Evolutionary conservation across 73 alveolate genomes (phyloP).

Genomic region (Strombidium stylifer): DNA sequence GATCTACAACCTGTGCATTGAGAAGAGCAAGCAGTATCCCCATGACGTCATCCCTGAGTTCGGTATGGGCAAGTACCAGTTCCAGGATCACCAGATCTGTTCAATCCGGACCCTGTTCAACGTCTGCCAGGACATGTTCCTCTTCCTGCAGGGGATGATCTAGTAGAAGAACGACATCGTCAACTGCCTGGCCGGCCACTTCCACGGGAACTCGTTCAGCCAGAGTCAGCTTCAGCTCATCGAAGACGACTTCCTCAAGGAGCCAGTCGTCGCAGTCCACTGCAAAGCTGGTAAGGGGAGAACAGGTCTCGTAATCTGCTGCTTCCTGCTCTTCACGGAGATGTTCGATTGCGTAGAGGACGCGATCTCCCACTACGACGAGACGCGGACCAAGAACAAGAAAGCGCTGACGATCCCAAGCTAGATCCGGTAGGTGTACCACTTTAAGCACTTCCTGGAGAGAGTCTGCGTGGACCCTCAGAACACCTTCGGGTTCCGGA

Average conservation of each 20-base stretch:
- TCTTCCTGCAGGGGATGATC: conserved; percentile 56
- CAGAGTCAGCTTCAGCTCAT: no score
- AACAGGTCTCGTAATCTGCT: conserved; percentile 81
- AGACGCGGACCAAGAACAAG: conserved; percentile 53
- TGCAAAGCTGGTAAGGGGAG: conserved; percentile 95
- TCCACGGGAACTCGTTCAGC: no score
- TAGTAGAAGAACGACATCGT: no score
- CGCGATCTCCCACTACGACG: conserved; percentile 73
- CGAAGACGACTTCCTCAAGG: no score
- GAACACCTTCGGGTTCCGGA: no score
- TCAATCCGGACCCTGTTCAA: conserved; percentile 54
- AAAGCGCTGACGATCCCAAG: conserved; percentile 21
- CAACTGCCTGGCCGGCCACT: no score
- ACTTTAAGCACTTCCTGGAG: conserved; percentile 8
- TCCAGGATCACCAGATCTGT: conserved; percentile 63
- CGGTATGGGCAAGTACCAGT: conserved; percentile 27
- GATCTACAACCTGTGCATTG: conserved; percentile 85
- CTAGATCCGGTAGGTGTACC: conserved; percentile 8
- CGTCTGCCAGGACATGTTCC: conserved; percentile 68
- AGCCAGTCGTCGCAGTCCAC: conserved; percentile 73
- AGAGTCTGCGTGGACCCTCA: no score
- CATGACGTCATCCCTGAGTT: background rate
- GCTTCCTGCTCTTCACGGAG: conserved; percentile 65
- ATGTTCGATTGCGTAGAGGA: conserved; percentile 66
- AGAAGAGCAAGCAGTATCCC: conserved; percentile 1